These are phyloP conservation scores for Ascochyta clinopodiicola DNA, from an alignment of 2,329 filamentous ascomycete species.

Conservation along the genomic window DNA sequence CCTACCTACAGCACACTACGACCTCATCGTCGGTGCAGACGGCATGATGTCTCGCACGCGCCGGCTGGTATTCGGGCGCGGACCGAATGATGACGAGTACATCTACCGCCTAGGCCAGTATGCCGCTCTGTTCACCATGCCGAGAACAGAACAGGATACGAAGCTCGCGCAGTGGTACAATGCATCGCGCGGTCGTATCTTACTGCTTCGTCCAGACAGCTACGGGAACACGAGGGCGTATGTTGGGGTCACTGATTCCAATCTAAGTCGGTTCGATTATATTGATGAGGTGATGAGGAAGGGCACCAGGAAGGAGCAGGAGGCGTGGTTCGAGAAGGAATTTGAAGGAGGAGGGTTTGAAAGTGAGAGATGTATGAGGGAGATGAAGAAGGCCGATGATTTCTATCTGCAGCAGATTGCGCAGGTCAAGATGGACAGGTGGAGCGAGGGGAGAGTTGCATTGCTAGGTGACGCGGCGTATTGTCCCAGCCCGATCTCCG, in stretches of 20 bases:
- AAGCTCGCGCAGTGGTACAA: constrained; percentile 38
- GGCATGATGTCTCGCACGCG: constrained; percentile 41
- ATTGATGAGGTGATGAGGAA: constrained; percentile 23
- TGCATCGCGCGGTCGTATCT: constrained; percentile 26
- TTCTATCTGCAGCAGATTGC: constrained; percentile 56
- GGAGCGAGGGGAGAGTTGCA: constrained; percentile 43
- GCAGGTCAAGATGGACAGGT: constrained; percentile 47
- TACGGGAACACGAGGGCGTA: constrained; percentile 31
- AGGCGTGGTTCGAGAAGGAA: constrained; percentile 30
- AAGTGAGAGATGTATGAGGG: constrained; percentile 45
- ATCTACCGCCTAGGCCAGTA: constrained; percentile 35
- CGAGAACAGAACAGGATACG: constrained; percentile 25
- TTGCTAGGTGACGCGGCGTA: constrained; percentile 51
- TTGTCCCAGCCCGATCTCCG: constrained; percentile 44
- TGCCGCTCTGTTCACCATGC: constrained; percentile 43
- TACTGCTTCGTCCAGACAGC: constrained; percentile 33
- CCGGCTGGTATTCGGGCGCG: constrained; percentile 32
- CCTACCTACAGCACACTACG: constrained; percentile 22
- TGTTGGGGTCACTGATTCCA: constrained; percentile 24
- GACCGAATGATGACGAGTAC: constrained; percentile 28
- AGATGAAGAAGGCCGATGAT: constrained; percentile 50
- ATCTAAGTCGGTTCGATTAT: constrained; percentile 28
- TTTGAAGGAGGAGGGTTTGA: constrained; percentile 51
- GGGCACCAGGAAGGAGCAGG: constrained; percentile 21
- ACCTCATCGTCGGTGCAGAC: constrained; percentile 42